A percentile compares a stretch with the other conserved stretches of the same genome.
phyloP scores from a whole-genome alignment of 2,329 filamentous ascomycete species.

The Davidsoniella virescens region DNA sequence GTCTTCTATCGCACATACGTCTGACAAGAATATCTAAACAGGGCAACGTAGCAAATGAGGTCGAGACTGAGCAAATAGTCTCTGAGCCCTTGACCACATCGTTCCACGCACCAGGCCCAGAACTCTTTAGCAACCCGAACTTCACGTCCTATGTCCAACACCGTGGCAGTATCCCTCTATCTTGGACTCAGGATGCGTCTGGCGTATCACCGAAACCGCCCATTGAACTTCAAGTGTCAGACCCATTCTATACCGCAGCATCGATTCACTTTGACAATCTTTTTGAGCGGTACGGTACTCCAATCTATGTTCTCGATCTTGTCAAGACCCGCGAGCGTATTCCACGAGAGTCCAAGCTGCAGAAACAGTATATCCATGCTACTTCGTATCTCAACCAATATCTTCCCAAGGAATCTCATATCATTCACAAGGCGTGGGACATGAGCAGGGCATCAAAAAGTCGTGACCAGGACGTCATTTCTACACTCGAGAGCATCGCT shows the following conservation, averaged over 20 bases:
- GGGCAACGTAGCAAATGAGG: constrained; percentile 94
- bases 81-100: constrained; percentile 89
- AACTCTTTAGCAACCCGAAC: constrained; percentile 71
- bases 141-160: constrained; percentile 97
- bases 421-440: constrained; percentile 90
- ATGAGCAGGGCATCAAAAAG: constrained; percentile 94
- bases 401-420: constrained; percentile 65
- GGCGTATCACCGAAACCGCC: constrained; percentile 92
- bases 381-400: constrained; percentile 92
- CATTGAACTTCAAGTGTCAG: constrained; percentile 86
- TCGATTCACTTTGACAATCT: constrained; percentile 90
- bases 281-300: constrained; percentile 82
- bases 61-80: constrained; percentile 96
- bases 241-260: constrained; percentile 88
- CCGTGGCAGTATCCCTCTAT: constrained; percentile 85
- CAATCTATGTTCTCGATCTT: constrained; percentile 80
- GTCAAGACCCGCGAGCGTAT: constrained; percentile 79
- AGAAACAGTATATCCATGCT: constrained; percentile 73
- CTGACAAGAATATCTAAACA: constrained; percentile 15
- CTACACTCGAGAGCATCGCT: constrained; percentile 75
- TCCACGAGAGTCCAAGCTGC: constrained; percentile 78
- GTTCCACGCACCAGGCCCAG: constrained; percentile 78
- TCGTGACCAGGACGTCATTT: constrained; percentile 85
- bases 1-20: neutral
- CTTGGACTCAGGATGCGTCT: constrained; percentile 94